Base-by-base conservation (phyloP, 257 asterid genomes). In the Echium plantagineum region DNA sequence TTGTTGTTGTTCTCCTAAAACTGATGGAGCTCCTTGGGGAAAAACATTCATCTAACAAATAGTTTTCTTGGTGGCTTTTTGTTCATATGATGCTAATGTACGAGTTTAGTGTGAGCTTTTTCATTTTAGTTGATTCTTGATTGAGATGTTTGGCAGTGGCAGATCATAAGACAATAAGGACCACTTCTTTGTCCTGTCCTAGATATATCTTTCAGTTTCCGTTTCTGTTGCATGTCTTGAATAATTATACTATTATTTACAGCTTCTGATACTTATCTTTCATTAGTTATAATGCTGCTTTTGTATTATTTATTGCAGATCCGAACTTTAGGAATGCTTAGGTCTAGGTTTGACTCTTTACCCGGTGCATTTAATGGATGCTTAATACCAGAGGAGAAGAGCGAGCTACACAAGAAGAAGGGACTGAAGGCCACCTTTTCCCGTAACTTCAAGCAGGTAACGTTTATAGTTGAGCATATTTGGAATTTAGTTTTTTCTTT, bases 371-470 rank as follows among this genome's bases (percentile, higher is more conserved):
- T 93, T 66, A 93, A 89, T 81, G 86, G 80, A 61, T 76, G 94
- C 69, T 79, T 93, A 68, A 84, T 93, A 61, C 97, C 99, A n/a
- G 89, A 67, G 70, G 99, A 93, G 79, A 86, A 79, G 82, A 64
- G 72, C 26, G 97, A 93, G 72, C 66, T 80, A 49, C 62, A 71
- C 26, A 93, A 81, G 74, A 93, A 75, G 85, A 93, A 93, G 77
- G 97, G 99, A 68, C 81, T 93, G 67, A 93, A 84, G 76, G 97
- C 97, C 67, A 83, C 97, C 42, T 83, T 93, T 72, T 89, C 99
- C 61, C 86, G 87, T 67, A 86, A 89, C 72, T 93, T 93, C 72
- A 87, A 79, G 1, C 76, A 69, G 95, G 98, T 89, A 21, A 5
- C 9, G 17, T n/a, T 18, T 55, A 28, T 10, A 21, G 15, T 49